Evolutionary conservation across 495 filamentous ascomycete genomes (phyloP), one percentile per base, ranked within the genome.

Genomic region (Friedmanniomyces simplex): DNA sequence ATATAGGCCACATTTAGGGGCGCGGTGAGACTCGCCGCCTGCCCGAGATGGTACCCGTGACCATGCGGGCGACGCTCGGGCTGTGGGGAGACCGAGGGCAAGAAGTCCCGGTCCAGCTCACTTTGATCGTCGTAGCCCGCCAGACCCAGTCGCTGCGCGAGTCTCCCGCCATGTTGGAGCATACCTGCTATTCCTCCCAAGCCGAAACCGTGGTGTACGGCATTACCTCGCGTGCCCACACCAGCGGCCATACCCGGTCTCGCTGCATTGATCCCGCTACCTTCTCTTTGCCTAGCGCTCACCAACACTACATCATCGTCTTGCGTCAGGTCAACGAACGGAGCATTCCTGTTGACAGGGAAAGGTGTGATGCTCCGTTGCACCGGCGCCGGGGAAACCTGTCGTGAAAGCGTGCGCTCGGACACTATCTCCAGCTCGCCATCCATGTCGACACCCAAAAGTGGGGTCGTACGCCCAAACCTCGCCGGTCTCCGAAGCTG

Each of bases 251-350:
- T 43, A 16, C 34, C 53, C 4, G 51, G 61, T 18, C 42, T 43
- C 18, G 26, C 52, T 22, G 45, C 52, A 21, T 61, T 61, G 16
- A 61, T 21, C 5, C 55, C 55, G 20, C 32, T 43, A 24, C 46
- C 54, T 30, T 54, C 55, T 20, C 60, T 30, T 37, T n/a, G 41
- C 18, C 34, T 25, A 0, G 50, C 18, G 32, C 50, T 48, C 46
- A 59, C 6, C 21, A 25, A 37, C 5, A 63, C 60, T 12, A 63
- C 60, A 21, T 64, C 61, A 18, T 64, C 61, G 37, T 64, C 57
- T 24, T 62, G 26, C 14, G 63, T 66, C 26, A 66, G 50, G 43
- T 66, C 63, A 12, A 66, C 58, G 16, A 59, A 24, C 14, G 39
- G n/a, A 1, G 8, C 41, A 3, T 5, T 18, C 18, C n/a, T 39